A percentile compares a stretch with the other conserved stretches of the same genome.
Conservation (phyloP, 1,284 basidiomycete species). For the Ustilago cynodontis region DNA sequence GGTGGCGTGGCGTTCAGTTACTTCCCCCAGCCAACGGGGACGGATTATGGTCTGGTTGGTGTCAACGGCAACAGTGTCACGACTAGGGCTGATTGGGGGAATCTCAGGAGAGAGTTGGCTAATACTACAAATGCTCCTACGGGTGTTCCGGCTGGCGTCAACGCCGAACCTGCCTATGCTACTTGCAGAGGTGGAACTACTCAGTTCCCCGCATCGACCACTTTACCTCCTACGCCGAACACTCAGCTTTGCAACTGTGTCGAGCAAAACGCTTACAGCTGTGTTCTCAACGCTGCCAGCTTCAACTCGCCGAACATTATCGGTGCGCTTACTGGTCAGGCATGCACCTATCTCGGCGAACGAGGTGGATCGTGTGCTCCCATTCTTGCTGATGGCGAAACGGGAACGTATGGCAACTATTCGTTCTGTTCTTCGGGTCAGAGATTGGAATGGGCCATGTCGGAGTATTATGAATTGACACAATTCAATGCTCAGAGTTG, state of each 20-base stretch:
- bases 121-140: constrained; percentile 77
- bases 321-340: constrained; percentile 78
- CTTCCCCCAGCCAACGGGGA: constrained; percentile 72
- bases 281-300: constrained; percentile 78
- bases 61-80: constrained; percentile 78
- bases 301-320: constrained; percentile 78
- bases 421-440: constrained; percentile 81
- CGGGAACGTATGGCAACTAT: constrained; percentile 81
- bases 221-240: constrained; percentile 85
- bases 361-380: constrained; percentile 75
- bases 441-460: constrained; percentile 78
- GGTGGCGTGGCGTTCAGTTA: constrained; percentile 84
- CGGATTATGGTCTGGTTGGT: constrained; percentile 86
- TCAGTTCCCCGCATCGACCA: constrained; percentile 77
- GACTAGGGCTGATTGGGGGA: constrained; percentile 77
- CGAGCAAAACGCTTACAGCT: constrained; percentile 76
- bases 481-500: constrained; percentile 76
- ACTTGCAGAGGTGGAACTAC: constrained; percentile 77
- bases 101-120: constrained; percentile 77
- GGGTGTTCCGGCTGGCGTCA: constrained; percentile 74
- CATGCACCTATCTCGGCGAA: constrained; percentile 78
- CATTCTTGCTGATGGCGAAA: constrained; percentile 80
- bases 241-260: constrained; percentile 83
- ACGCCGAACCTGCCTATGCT: constrained; percentile 75
- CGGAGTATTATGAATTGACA: constrained; percentile 79